Conservation (phyloP, 2,329 filamentous ascomycete species). For the Monilinia aucupariae region DNA sequence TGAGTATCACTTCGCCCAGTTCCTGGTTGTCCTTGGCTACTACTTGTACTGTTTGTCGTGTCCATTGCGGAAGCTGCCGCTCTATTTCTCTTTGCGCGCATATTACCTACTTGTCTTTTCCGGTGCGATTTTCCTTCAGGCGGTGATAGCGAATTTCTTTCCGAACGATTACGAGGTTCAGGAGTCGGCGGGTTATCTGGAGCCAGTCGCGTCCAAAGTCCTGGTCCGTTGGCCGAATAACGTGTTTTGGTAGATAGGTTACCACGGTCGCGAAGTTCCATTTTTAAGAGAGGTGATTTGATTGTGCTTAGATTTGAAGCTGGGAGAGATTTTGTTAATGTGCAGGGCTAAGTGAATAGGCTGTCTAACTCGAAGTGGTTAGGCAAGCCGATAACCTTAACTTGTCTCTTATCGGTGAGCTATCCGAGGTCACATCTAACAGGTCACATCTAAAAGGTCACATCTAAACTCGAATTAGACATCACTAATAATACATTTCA, state of each 20-base stretch:
- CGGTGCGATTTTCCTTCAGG: conserved; percentile 1
- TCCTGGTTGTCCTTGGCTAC: not conserved
- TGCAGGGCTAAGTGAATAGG: conserved; percentile 1
- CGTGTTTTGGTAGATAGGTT: conserved; percentile 2
- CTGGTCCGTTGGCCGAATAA: conserved; percentile 9
- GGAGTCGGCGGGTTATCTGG: not conserved
- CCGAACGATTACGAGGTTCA: not conserved
- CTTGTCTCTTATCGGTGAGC: conserved; percentile 1
- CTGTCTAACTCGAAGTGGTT: conserved; percentile 7
- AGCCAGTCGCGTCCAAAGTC: conserved; percentile 3
- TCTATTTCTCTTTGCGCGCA: conserved; percentile 3
- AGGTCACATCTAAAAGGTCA: no score
- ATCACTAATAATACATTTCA: not conserved
- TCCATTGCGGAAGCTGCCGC: not conserved
- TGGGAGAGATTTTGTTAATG: conserved; percentile 9
- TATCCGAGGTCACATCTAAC: no score
- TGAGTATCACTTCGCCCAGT: not conserved
- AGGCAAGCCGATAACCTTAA: conserved; percentile 8
- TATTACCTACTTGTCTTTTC: not conserved
- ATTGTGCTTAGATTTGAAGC: not conserved
- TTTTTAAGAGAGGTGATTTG: not conserved
- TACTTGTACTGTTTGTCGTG: not conserved
- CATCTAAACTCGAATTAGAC: not conserved
- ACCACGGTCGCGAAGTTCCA: conserved; percentile 12
- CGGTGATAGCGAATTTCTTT: not conserved